Base-by-base conservation (phyloP, 352 stramenopile species). In the Pythium aphanidermatum region DNA sequence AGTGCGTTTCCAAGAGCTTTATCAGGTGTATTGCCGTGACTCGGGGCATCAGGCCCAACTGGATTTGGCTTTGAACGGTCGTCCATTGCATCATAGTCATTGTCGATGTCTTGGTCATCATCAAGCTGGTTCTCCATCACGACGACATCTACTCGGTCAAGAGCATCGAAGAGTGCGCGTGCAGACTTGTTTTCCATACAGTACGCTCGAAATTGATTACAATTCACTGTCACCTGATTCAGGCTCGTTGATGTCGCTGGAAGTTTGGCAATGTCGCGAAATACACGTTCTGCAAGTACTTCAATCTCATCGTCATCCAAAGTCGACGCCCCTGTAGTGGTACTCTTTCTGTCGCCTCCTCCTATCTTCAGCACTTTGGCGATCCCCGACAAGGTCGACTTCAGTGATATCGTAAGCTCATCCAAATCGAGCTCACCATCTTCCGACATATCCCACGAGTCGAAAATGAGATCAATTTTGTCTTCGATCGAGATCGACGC, bases 361-460 rank as follows among this genome's bases (percentile, higher is more conserved):
- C 37, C 25, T 0, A 49, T 49, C 33, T 63, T 64, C n/a, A 93
- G 38, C 23, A 91, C 78, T 39, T 90, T 87, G 8, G 57, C 40
- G 20, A 93, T 58, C 7, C 81, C 81, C 8, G 67, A 56, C 25
- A 93, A 53, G 13, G 81, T 91, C 31, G 81, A 93, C 60, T 93
- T 93, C 26, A 93, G 63, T 16, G 81, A 91, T 45, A 93, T 90
- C n/a, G 74, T 89, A 45, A 90, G 80, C 50, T 93, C 79, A 26
- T 90, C 81, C 26, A 93, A 49, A 42, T 91, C 74, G 45, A 93
- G 51, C 39, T 65, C 70, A 25, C 72, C 75, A 25, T 91, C 79
- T 43, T 90, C 76, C 0, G 79, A 93, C 76, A 93, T 88, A 51
- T 92, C 82, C 78, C 77, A 92, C 38, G 79, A 89, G 48, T 93